These are phyloP conservation scores for Cutaneotrichosporon sp. DNA, from an alignment of 1,284 basidiomycete genomes.

Conservation along the genomic window DNA sequence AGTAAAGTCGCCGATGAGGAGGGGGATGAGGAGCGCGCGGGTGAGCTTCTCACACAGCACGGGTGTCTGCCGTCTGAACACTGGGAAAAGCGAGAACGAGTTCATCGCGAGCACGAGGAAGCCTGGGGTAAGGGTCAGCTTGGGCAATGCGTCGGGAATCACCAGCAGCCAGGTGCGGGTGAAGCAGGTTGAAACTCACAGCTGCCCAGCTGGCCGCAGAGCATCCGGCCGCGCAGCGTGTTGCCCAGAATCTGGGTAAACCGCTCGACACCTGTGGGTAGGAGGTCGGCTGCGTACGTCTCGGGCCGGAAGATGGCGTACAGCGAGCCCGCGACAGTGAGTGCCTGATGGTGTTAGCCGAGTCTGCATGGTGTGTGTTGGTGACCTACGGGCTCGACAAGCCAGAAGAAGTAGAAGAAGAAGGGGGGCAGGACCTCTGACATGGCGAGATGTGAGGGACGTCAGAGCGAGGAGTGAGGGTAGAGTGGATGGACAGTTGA, in stretches of 20 bases:
- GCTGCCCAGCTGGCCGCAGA: constrained; percentile 51
- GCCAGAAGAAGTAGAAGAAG: constrained; percentile 47
- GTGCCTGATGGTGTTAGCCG: constrained; percentile 30
- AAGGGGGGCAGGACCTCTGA: constrained; percentile 28
- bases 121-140: constrained; percentile 37
- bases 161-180: too few species aligned
- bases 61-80: constrained; percentile 28
- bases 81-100: constrained; percentile 45
- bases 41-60: constrained; percentile 42
- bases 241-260: constrained; percentile 28
- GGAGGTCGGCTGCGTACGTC: constrained; percentile 43
- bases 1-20: constrained; percentile 47
- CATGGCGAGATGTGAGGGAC: neutral
- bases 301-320: constrained; percentile 48
- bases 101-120: constrained; percentile 53
- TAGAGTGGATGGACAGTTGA: too few species aligned
- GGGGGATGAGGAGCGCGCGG: constrained; percentile 42
- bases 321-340: constrained; percentile 47
- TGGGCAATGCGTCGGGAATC: too few species aligned
- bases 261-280: constrained; percentile 36
- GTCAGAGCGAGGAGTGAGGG: too few species aligned
- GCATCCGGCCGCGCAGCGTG: constrained; percentile 43
- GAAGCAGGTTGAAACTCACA: constrained; percentile 35
- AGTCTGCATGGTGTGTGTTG: too few species aligned
- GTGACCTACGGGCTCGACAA: constrained; percentile 39